These are phyloP conservation scores for Tylopilus sp. DNA, from an alignment of 768 basidiomycete species.

Conservation along the genomic window DNA sequence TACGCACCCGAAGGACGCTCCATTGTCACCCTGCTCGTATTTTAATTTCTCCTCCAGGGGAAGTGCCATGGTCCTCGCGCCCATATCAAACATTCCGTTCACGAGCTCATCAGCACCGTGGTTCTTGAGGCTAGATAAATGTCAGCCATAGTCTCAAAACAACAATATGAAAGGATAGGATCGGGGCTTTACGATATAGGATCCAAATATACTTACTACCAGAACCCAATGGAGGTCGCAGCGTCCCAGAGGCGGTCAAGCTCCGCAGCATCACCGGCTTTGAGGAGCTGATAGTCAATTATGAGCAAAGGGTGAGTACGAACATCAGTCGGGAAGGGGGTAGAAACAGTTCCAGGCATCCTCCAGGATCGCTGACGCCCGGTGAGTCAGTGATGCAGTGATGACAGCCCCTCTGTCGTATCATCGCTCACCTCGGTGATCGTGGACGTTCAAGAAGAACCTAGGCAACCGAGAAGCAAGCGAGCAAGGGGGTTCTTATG, in stretches of 20 bases:
- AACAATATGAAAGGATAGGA: neutral
- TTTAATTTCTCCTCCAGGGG: conserved; percentile 40
- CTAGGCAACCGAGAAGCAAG: no score
- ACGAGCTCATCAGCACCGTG: conserved; percentile 29
- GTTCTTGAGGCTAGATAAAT: conserved; percentile 29
- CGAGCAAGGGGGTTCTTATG: no score
- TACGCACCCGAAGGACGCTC: conserved; percentile 36
- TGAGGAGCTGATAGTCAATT: conserved; percentile 41
- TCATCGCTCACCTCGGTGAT: neutral
- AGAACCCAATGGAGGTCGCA: conserved; percentile 49
- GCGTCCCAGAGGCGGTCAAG: conserved; percentile 45
- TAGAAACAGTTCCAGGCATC: conserved; percentile 34
- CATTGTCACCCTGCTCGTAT: conserved; percentile 42
- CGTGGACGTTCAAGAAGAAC: neutral
- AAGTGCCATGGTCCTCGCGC: conserved; percentile 35
- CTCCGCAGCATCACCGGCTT: conserved; percentile 35
- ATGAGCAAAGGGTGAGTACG: conserved; percentile 44
- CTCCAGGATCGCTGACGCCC: neutral
- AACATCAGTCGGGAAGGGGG: conserved; percentile 44
- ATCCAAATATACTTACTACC: conserved; percentile 41
- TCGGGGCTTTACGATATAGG: neutral
- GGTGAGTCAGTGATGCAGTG: neutral
- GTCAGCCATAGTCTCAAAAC: neutral
- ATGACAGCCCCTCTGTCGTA: neutral
- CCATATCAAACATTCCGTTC: conserved; percentile 40